A percentile compares a stretch with the other conserved stretches of the same genome.
Conservation (phyloP, 2,329 filamentous ascomycete genomes). For the Aspergillus texensis region DNA sequence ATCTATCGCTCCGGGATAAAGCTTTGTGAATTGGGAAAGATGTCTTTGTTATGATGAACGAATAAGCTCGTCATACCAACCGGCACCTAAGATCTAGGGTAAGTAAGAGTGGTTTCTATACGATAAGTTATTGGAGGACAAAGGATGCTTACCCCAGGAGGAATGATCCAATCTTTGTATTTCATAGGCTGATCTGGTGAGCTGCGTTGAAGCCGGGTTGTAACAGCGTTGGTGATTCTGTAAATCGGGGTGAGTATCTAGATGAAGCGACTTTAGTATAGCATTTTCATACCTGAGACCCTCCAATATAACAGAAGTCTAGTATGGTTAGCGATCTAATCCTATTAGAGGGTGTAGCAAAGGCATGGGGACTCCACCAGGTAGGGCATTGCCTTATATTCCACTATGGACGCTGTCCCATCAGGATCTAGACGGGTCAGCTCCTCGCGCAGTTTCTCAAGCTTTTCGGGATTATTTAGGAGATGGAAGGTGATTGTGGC, state of each 20-base stretch:
- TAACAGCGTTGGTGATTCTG: too few species aligned
- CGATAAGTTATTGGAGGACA: too few species aligned
- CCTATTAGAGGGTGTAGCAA: too few species aligned
- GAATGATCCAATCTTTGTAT: constrained; percentile 37
- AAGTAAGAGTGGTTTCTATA: too few species aligned
- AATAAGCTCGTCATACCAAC: constrained; percentile 43
- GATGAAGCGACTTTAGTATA: too few species aligned
- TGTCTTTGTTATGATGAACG: constrained; percentile 37
- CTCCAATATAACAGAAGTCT: constrained; percentile 33
- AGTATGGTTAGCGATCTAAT: neutral
- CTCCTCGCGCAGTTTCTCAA: constrained; percentile 16
- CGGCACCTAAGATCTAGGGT: constrained; percentile 25
- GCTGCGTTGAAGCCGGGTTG: constrained; percentile 31
- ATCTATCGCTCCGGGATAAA: constrained; percentile 46
- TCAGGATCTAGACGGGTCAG: too few species aligned
- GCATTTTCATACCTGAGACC: constrained; percentile 26
- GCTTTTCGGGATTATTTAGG: constrained; percentile 19
- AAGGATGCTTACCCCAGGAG: constrained; percentile 30
- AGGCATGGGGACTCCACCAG: too few species aligned
- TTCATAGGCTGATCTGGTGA: constrained; percentile 29
- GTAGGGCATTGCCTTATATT: too few species aligned
- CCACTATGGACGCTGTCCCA: too few species aligned
- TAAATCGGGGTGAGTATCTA: too few species aligned
- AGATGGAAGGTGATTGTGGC: constrained; percentile 24
- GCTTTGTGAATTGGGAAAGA: constrained; percentile 39